phyloP scores from a whole-genome alignment of 164 flowering plant genomes.

The Kingdonia uniflora region DNA sequence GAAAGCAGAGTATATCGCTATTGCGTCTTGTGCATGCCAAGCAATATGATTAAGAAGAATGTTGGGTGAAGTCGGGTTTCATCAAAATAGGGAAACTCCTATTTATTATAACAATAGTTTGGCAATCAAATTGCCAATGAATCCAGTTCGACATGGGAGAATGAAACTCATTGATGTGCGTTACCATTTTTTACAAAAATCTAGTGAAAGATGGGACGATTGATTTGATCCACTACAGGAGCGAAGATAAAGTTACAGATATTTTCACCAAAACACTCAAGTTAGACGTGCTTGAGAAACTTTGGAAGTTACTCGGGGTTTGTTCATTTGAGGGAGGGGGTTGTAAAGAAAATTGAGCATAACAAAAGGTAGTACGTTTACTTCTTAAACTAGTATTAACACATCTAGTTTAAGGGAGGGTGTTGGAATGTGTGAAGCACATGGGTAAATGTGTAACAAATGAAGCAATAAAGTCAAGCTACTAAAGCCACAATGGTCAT shows the following conservation, averaged over 20 bases:
- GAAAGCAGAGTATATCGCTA: no score
- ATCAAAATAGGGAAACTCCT: neutral
- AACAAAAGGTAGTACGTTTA: no score
- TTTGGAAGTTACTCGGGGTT: neutral
- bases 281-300: neutral
- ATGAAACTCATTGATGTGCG: conserved; percentile 8
- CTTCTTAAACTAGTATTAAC: no score
- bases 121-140: conserved; percentile 1
- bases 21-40: neutral
- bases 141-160: conserved; percentile 8
- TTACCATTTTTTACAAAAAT: no score
- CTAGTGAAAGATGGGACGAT: conserved; percentile 4
- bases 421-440: no score
- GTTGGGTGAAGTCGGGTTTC: no score
- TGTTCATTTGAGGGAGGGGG: neutral
- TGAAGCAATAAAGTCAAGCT: no score
- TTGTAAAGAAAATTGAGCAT: no score
- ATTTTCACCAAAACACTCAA: conserved; percentile 9
- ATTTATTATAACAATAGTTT: neutral
- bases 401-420: no score
- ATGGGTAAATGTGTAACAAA: no score
- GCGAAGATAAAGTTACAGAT: conserved; percentile 7
- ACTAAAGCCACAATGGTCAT: no score
- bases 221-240: conserved; percentile 1
- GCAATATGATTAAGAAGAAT: neutral